phyloP scores from a whole-genome alignment of 2,329 filamentous ascomycete genomes.

The Pseudogymnoascus verrucosus region DNA sequence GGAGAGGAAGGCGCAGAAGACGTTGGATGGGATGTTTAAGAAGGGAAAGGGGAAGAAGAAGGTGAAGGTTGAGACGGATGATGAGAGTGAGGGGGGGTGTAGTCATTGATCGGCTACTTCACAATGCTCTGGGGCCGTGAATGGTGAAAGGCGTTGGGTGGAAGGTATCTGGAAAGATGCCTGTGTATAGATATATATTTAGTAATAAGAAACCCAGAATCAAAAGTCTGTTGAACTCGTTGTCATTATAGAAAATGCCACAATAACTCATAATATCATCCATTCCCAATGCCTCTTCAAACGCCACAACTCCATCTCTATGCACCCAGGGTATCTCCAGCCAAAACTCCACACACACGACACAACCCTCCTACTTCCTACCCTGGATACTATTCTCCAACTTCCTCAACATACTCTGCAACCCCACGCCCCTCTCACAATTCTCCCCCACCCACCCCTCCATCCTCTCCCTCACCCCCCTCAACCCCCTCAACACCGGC shows the following conservation, averaged over 20 bases:
- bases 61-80: conserved; percentile 22
- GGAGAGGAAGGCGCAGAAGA: conserved; percentile 56
- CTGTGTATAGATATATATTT: not conserved
- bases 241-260: not conserved
- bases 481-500: conserved; percentile 67
- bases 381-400: conserved; percentile 36
- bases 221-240: not conserved
- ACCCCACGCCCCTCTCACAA: conserved; percentile 68
- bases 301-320: not conserved
- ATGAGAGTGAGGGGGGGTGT: conserved; percentile 23
- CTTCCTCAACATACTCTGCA: conserved; percentile 62
- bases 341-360: not conserved
- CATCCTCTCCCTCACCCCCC: conserved; percentile 65
- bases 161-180: not conserved
- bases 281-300: not conserved
- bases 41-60: conserved; percentile 31
- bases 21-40: conserved; percentile 31
- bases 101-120: conserved; percentile 16
- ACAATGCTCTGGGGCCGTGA: not conserved
- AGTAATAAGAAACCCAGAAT: not conserved
- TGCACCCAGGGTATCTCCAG: not conserved
- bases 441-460: conserved; percentile 74
- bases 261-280: not conserved
- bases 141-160: not conserved
- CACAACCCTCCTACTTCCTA: conserved; percentile 13